These are phyloP conservation scores for Trichoderma afroharzianum DNA, from an alignment of 2,329 filamentous ascomycete species.

Conservation along the genomic window DNA sequence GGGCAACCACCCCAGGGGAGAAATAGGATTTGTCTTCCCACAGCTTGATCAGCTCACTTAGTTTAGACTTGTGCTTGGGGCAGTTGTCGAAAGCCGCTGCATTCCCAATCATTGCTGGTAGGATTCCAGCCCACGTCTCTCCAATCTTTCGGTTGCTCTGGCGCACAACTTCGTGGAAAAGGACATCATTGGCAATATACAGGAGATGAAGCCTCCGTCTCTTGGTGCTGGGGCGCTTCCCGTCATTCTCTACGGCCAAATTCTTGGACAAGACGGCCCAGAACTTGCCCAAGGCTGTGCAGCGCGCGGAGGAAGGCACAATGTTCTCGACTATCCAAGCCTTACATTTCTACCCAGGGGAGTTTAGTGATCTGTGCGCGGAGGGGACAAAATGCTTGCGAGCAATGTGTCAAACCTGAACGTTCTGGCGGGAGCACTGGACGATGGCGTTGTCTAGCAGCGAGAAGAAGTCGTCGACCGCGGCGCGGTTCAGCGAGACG, in stretches of 20 bases:
- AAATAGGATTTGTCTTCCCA: conserved; percentile 71
- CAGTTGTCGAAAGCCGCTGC: conserved; percentile 56
- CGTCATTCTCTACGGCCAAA: conserved; percentile 26
- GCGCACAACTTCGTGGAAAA: conserved; percentile 63
- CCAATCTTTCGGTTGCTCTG: conserved; percentile 51
- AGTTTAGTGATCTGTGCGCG: conserved; percentile 25
- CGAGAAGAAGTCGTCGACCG: conserved; percentile 66
- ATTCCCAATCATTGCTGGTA: conserved; percentile 60
- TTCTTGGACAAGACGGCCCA: conserved; percentile 62
- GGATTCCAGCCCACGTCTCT: conserved; percentile 52
- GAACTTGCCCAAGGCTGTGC: conserved; percentile 70
- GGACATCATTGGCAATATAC: conserved; percentile 73
- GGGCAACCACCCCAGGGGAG: conserved; percentile 46
- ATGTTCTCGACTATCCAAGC: conserved; percentile 76
- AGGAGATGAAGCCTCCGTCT: conserved; percentile 72
- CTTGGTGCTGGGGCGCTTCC: conserved; percentile 51
- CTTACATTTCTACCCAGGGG: conserved; percentile 70
- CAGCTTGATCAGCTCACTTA: conserved; percentile 60
- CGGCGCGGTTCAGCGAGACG: conserved; percentile 62
- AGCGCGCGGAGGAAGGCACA: conserved; percentile 62
- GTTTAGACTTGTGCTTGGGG: conserved; percentile 63
- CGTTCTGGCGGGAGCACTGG: conserved; percentile 74
- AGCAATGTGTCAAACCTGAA: conserved; percentile 71
- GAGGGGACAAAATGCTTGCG: conserved; percentile 3
- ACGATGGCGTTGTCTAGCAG: conserved; percentile 61